Evolutionary conservation across 2,329 filamentous ascomycete species (phyloP).

Genomic region (Colletotrichum filicis): DNA sequence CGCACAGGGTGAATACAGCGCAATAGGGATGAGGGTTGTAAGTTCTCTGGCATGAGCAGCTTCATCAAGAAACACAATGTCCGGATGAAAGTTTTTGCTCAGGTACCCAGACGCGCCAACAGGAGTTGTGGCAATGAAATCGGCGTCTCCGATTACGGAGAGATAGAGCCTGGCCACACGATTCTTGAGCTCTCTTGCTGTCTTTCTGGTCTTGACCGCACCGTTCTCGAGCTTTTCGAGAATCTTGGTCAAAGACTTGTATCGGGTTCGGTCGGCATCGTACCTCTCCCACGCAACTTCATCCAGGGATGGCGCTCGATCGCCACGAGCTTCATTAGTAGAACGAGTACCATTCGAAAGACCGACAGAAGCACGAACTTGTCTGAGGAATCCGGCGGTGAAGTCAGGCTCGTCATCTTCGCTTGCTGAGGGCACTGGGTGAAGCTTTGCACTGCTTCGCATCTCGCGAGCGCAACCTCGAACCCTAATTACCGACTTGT

Average conservation of each 20-base stretch:
- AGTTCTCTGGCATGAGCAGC: conserved; percentile 58
- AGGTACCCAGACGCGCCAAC: conserved; percentile 51
- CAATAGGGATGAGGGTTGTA: conserved; percentile 56
- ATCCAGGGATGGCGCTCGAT: conserved; percentile 49
- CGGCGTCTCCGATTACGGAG: conserved; percentile 48
- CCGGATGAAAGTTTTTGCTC: conserved; percentile 73
- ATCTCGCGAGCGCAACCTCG: conserved; percentile 30
- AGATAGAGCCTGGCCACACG: conserved; percentile 50
- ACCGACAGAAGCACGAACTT: neutral
- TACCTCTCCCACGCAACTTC: conserved; percentile 55
- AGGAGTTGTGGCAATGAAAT: conserved; percentile 59
- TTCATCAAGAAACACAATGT: conserved; percentile 89
- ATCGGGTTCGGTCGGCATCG: conserved; percentile 43
- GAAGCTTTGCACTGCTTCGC: conserved; percentile 23
- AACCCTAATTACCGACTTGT: conserved; percentile 38
- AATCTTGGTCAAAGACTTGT: conserved; percentile 49
- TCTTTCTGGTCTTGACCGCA: conserved; percentile 35
- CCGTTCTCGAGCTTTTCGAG: conserved; percentile 42
- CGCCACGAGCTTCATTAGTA: neutral
- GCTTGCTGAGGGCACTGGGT: conserved; percentile 34
- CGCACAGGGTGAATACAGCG: conserved; percentile 52
- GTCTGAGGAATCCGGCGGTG: conserved; percentile 23
- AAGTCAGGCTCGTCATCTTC: conserved; percentile 5
- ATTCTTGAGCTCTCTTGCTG: conserved; percentile 38
- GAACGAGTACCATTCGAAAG: neutral